Conservation (phyloP, 106 monocot genomes). For the Hemerocallis citrina region DNA sequence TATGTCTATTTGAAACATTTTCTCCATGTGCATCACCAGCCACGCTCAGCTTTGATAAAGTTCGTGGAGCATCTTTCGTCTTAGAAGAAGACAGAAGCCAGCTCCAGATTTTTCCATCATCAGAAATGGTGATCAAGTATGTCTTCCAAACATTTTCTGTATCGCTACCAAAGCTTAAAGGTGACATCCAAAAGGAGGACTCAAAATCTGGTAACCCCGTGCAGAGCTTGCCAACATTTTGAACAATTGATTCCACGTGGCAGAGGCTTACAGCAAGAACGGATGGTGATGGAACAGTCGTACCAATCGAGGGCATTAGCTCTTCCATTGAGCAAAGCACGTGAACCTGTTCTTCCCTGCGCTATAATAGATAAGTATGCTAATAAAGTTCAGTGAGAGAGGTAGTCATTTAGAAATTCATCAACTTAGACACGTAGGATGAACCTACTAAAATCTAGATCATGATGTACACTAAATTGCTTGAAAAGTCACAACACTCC, state of each 20-base stretch:
- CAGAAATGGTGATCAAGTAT: constrained; percentile 70
- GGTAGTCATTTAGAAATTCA: background rate
- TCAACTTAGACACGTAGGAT: too few species aligned
- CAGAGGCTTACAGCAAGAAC: constrained; percentile 71
- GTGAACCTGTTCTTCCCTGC: constrained; percentile 82
- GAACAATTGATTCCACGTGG: constrained; percentile 58
- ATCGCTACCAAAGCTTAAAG: constrained; percentile 16
- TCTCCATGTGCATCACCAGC: constrained; percentile 17
- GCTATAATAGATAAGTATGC: constrained; percentile 1
- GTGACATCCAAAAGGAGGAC: background rate
- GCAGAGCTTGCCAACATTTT: constrained; percentile 44
- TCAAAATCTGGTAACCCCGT: constrained; percentile 10
- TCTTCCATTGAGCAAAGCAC: constrained; percentile 65
- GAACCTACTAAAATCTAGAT: background rate
- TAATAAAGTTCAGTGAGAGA: background rate
- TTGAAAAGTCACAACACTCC: background rate
- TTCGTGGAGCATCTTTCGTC: constrained; percentile 6
- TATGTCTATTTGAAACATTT: constrained; percentile 7
- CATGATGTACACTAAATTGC: background rate
- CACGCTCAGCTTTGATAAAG: constrained; percentile 6
- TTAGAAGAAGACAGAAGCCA: constrained; percentile 68
- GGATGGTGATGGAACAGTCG: constrained; percentile 71
- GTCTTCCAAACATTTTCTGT: constrained; percentile 19
- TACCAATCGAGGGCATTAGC: constrained; percentile 88
- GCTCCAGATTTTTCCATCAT: constrained; percentile 95